phyloP scores from a whole-genome alignment of 495 filamentous ascomycete species.

The Glonium stellatum region DNA sequence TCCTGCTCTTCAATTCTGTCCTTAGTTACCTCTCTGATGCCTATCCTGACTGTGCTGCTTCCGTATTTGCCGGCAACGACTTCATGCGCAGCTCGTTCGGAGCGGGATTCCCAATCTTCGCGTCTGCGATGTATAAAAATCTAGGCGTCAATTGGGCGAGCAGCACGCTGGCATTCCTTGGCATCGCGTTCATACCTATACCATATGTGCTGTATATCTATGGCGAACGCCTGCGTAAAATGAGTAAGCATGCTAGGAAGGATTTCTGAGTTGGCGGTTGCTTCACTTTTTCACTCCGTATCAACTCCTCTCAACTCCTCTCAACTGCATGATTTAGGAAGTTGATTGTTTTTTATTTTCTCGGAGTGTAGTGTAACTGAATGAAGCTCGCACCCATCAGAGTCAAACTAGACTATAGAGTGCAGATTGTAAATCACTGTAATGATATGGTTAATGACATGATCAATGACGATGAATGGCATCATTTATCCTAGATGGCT shows the following conservation, averaged over 20 bases:
- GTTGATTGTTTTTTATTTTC: no score
- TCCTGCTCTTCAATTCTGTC: constrained; percentile 50
- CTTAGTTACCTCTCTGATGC: constrained; percentile 36
- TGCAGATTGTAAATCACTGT: no score
- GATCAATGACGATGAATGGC: no score
- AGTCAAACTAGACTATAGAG: no score
- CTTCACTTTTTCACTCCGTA: no score
- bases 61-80: constrained; percentile 47
- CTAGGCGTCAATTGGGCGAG: constrained; percentile 34
- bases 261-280: constrained; percentile 14
- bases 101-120: constrained; percentile 46
- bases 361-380: no score
- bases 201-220: constrained; percentile 36
- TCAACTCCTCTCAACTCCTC: no score
- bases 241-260: constrained; percentile 21
- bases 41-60: constrained; percentile 39
- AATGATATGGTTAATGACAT: no score
- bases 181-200: constrained; percentile 36
- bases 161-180: constrained; percentile 30
- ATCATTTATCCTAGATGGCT: no score
- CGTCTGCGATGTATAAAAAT: constrained; percentile 37
- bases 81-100: constrained; percentile 44
- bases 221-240: constrained; percentile 24
- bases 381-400: no score
- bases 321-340: no score